Evolutionary conservation across 345 rosid species (phyloP).

Genomic region (Anacardium occidentale): DNA sequence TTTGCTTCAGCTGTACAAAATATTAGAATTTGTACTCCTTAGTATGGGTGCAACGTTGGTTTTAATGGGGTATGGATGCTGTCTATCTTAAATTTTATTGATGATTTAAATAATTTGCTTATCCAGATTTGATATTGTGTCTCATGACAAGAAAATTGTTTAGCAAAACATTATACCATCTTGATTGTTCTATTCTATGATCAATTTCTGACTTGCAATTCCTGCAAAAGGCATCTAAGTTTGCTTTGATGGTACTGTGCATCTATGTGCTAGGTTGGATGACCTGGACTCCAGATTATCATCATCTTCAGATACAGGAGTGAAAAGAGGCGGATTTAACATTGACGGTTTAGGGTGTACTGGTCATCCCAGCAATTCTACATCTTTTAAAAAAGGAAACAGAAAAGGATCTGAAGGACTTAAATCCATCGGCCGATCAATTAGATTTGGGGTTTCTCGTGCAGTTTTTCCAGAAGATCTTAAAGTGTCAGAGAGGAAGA

Average conservation of each 20-base stretch:
- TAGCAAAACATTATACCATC: neutral
- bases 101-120: neutral
- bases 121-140: neutral
- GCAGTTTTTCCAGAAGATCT: constrained; percentile 97
- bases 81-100: neutral
- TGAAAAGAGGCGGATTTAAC: constrained; percentile 65
- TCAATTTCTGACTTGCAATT: neutral
- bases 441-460: constrained; percentile 83
- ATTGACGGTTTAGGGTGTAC: constrained; percentile 56
- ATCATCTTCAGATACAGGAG: constrained; percentile 57
- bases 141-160: neutral
- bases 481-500: constrained; percentile 75
- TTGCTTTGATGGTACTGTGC: constrained; percentile 13
- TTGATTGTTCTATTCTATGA: neutral
- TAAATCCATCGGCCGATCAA: constrained; percentile 84
- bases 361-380: constrained; percentile 44
- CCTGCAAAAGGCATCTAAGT: constrained; percentile 1
- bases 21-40: neutral
- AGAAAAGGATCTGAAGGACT: constrained; percentile 89
- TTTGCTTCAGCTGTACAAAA: neutral
- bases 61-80: neutral
- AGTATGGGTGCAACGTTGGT: neutral
- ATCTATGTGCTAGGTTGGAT: constrained; percentile 61
- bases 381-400: constrained; percentile 74
- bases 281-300: constrained; percentile 86